phyloP scores from a whole-genome alignment of 768 basidiomycete species.

The Russula compacta region DNA sequence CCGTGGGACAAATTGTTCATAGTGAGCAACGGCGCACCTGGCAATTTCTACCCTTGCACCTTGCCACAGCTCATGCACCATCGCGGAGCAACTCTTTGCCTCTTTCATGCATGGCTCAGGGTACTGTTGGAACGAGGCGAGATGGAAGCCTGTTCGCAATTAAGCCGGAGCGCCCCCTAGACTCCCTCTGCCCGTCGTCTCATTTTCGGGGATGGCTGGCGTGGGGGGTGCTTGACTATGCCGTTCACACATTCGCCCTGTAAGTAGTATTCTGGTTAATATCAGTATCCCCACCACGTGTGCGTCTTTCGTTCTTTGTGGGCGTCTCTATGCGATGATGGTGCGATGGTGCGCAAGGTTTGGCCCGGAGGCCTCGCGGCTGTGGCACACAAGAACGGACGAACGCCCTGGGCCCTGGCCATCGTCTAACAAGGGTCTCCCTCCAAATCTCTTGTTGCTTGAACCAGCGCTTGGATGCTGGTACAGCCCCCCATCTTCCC shows the following conservation, averaged over 20 bases:
- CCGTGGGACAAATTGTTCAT: no score
- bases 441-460: neutral
- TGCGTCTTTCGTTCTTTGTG: neutral
- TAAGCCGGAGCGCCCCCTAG: constrained; percentile 68
- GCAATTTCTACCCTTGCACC: constrained; percentile 14
- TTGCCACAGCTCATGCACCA: constrained; percentile 31
- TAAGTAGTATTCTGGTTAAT: neutral
- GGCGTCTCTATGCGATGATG: neutral
- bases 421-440: neutral
- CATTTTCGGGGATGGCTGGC: constrained; percentile 30
- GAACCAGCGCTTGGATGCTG: neutral
- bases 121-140: constrained; percentile 43
- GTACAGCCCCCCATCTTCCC: neutral
- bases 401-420: neutral
- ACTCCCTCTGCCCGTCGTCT: constrained; percentile 29
- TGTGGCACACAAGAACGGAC: neutral
- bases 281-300: neutral
- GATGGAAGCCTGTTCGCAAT: constrained; percentile 48
- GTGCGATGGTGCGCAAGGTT: neutral
- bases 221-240: constrained; percentile 69
- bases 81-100: constrained; percentile 49
- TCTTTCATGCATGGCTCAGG: constrained; percentile 34
- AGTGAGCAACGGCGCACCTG: no score
- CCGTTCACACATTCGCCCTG: constrained; percentile 37
- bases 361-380: neutral